These are phyloP conservation scores for Ceratonia siliqua DNA, from an alignment of 306 rosid species.

Conservation along the genomic window DNA sequence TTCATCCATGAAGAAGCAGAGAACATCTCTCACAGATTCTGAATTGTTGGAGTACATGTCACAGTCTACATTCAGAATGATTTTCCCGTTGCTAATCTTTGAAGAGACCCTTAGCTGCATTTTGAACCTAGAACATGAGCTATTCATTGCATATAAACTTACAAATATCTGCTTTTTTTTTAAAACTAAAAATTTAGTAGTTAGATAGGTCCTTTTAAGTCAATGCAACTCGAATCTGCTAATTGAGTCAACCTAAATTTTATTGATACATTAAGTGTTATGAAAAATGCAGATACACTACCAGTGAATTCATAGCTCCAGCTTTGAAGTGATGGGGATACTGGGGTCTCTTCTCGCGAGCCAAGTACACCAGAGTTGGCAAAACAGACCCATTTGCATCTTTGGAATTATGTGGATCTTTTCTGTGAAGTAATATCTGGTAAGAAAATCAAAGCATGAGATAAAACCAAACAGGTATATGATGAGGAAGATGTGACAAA, in stretches of 20 bases:
- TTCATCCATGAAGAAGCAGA: conserved; percentile 72
- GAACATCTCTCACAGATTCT: conserved; percentile 44
- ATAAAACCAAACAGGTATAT: not conserved
- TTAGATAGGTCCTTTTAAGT: too few species aligned
- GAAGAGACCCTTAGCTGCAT: conserved; percentile 70
- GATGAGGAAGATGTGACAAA: not conserved
- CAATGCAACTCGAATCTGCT: too few species aligned
- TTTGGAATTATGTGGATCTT: conserved; percentile 45
- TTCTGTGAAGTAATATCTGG: conserved; percentile 71
- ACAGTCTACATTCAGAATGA: conserved; percentile 59
- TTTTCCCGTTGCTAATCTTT: conserved; percentile 58
- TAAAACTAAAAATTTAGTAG: too few species aligned
- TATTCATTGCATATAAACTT: not conserved
- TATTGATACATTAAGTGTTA: not conserved
- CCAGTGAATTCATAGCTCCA: conserved; percentile 94
- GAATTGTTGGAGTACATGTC: conserved; percentile 63
- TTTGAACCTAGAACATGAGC: not conserved
- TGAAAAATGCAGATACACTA: not conserved
- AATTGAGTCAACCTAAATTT: too few species aligned
- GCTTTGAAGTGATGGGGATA: conserved; percentile 78
- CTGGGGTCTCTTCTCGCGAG: conserved; percentile 84
- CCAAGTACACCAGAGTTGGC: conserved; percentile 83
- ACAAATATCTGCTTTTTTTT: not conserved
- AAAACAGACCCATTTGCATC: conserved; percentile 56
- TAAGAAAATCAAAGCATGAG: not conserved